Evolutionary conservation across 208 protist species (phyloP).

Genomic region (Angomonas desouzai): DNA sequence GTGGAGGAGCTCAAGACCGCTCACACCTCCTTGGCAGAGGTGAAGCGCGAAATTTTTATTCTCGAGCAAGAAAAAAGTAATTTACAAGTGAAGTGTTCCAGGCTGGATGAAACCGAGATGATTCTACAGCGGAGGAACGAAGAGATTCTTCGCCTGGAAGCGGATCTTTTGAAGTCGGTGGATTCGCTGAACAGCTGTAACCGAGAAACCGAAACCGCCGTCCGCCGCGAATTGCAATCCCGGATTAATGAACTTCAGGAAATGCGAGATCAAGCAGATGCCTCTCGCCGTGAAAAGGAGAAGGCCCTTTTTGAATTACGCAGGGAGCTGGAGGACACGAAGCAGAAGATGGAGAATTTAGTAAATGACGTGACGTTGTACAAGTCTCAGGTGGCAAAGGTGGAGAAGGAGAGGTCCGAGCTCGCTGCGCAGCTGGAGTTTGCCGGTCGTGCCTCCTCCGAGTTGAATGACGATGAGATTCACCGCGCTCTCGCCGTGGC

Average conservation of each 20-base stretch:
- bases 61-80: constrained; percentile 51
- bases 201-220: constrained; percentile 73
- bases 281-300: constrained; percentile 53
- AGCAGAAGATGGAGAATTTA: constrained; percentile 31
- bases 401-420: constrained; percentile 37
- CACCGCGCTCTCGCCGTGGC: constrained; percentile 68
- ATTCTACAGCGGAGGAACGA: constrained; percentile 51
- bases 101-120: constrained; percentile 55
- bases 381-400: constrained; percentile 39
- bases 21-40: constrained; percentile 37
- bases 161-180: constrained; percentile 62
- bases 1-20: constrained; percentile 55
- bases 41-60: constrained; percentile 55
- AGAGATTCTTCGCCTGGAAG: constrained; percentile 49
- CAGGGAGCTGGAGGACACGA: constrained; percentile 46
- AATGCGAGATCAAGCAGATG: constrained; percentile 65
- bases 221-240: constrained; percentile 62
- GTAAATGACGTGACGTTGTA: constrained; percentile 47
- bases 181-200: constrained; percentile 66
- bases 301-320: constrained; percentile 39
- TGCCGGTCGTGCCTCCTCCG: constrained; percentile 34
- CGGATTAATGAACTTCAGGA: constrained; percentile 66
- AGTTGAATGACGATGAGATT: constrained; percentile 62
- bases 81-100: constrained; percentile 40
- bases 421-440: constrained; percentile 33